phyloP scores from a whole-genome alignment of 2,329 filamentous ascomycete genomes.

The Chalara sp. region DNA sequence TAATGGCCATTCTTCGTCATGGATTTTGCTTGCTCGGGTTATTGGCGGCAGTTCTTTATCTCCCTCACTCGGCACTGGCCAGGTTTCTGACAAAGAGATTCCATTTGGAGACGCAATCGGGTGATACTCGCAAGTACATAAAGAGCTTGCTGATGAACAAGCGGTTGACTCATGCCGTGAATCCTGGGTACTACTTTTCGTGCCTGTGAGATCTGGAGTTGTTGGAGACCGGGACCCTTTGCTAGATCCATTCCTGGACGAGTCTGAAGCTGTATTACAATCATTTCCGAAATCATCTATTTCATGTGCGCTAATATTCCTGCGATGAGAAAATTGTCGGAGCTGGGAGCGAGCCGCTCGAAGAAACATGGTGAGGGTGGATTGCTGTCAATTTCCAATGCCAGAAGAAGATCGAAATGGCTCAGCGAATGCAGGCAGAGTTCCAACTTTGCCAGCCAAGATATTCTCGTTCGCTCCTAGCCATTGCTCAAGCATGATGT shows the following conservation, averaged over 20 bases:
- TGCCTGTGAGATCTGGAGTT: background rate
- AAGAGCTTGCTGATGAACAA: conserved; percentile 38
- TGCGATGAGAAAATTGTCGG: background rate
- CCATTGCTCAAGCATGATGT: too few species aligned
- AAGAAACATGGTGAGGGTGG: too few species aligned
- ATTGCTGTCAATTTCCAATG: too few species aligned
- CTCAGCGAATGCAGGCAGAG: too few species aligned
- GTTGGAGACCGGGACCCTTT: background rate
- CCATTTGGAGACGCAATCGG: conserved; percentile 13
- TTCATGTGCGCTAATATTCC: background rate
- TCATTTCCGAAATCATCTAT: background rate
- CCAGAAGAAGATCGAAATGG: too few species aligned
- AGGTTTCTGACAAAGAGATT: conserved; percentile 20
- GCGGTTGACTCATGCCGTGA: conserved; percentile 21
- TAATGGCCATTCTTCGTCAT: conserved; percentile 1
- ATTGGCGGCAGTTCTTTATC: background rate
- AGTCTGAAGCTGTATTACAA: background rate
- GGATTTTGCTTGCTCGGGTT: conserved; percentile 9
- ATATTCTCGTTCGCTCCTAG: too few species aligned
- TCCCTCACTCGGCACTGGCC: conserved; percentile 24
- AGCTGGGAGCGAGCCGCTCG: too few species aligned
- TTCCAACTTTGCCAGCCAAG: too few species aligned
- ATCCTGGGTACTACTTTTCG: background rate
- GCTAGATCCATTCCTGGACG: background rate
- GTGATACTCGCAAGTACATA: conserved; percentile 33